Conservation (phyloP, 2,329 filamentous ascomycete genomes). For the Microthyrium microscopicum region DNA sequence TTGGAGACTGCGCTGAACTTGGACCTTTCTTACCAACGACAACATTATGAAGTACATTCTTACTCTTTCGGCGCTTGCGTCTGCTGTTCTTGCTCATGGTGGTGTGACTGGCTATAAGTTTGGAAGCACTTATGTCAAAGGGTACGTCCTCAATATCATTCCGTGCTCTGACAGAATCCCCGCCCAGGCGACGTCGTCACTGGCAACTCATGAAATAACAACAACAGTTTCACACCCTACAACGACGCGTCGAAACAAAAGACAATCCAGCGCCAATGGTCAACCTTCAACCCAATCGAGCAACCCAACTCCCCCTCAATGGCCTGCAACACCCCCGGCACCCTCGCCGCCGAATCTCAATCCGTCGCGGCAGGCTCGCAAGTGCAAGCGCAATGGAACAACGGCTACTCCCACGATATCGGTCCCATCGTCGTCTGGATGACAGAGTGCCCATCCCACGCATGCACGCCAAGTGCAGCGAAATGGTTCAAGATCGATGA, state of each 20-base stretch:
- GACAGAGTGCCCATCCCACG: constrained; percentile 4
- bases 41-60: too few relatives aligned
- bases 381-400: constrained; percentile 6
- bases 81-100: constrained; percentile 4
- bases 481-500: constrained; percentile 7
- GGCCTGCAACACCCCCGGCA: constrained; percentile 6
- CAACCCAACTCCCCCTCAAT: not conserved
- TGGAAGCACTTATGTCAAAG: not conserved
- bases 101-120: constrained; percentile 4
- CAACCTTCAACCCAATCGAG: constrained; percentile 2
- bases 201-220: too few relatives aligned
- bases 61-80: too few relatives aligned
- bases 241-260: not conserved
- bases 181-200: too few relatives aligned
- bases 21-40: too few relatives aligned
- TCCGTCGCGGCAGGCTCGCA: not conserved
- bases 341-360: not conserved
- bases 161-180: too few relatives aligned
- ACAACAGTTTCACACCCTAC: too few relatives aligned
- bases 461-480: not conserved
- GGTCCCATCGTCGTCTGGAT: constrained; percentile 5
- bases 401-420: constrained; percentile 5
- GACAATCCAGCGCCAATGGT: constrained; percentile 5
- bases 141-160: constrained; percentile 1
- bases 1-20: too few relatives aligned